Evolutionary conservation across 2,329 filamentous ascomycete species (phyloP), one percentile per base, ranked within the genome.

Genomic region (Penicillium sp.): DNA sequence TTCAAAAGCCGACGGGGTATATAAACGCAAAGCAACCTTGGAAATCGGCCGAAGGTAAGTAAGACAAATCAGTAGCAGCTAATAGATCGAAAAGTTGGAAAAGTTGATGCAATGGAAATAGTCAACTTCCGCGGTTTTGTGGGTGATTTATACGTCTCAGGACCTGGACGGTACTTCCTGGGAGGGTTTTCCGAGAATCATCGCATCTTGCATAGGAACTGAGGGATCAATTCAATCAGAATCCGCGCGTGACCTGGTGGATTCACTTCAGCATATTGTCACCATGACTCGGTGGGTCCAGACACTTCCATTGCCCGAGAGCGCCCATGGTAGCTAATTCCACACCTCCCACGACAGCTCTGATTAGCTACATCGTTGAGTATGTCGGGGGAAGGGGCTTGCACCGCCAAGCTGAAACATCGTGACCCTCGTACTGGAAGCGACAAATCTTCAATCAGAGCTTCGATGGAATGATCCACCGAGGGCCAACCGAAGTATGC

Each of bases 261-360:
- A 57, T 62, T 55, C 39, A 38, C 8, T 21, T 45, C 49, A 45
- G 55, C 45, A 63, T 36, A 27, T 8, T 62, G 61, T 65, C 61
- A 63, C 64, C 49, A 62, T 67, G 60, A 63, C 57, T 64, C 59
- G 60, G 61, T 54, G 24, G 58, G 59, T 55, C 63, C 57, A 65
- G 58, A 59, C 58, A 56, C 46, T 22, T 50, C 48, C 55, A 49
- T 39, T 38, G 24, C 34, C 44, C 46, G 58, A 47, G 58, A 66
- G 48, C 58, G 63, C 59, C 64, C 65, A 66, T 51, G 60, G 64
- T 57, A 63, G 36, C 58, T 50, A 45, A 45, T 52, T 16, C 55
- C 50, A 54, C 50, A 50, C 58, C 64, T 59, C 54, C 57, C 60
- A 65, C 54, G 47, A 47, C 34, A 44, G 32, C 48, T 38, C 43